These are phyloP conservation scores for Boeremia lycopersici DNA, from an alignment of 2,329 filamentous ascomycete genomes.

Conservation along the genomic window DNA sequence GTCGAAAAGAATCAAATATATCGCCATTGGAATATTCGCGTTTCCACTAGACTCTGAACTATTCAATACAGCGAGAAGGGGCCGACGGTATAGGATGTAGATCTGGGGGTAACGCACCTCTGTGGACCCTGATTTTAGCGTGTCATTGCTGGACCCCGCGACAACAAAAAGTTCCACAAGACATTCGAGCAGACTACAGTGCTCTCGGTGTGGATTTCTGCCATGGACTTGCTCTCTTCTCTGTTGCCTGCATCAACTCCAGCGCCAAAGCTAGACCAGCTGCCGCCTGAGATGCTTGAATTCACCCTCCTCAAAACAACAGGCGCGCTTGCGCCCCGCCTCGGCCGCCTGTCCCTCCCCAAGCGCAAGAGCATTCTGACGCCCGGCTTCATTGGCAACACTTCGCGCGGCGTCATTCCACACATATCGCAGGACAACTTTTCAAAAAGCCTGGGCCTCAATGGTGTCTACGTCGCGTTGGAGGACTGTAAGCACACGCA, in stretches of 20 bases:
- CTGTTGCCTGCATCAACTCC: constrained; percentile 5
- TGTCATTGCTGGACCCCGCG: constrained; percentile 7
- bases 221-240: constrained; percentile 13
- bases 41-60: neutral
- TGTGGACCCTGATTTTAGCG: constrained; percentile 17
- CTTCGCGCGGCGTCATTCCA: constrained; percentile 83
- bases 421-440: constrained; percentile 89
- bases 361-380: constrained; percentile 74
- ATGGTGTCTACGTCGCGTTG: constrained; percentile 77
- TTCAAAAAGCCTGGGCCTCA: constrained; percentile 66
- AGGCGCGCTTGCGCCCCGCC: constrained; percentile 59
- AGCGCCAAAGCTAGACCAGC: constrained; percentile 25
- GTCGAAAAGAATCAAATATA: neutral
- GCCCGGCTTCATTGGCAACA: constrained; percentile 79
- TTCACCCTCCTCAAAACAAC: constrained; percentile 52
- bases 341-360: constrained; percentile 70
- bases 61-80: neutral
- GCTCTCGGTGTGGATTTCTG: neutral
- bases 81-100: neutral
- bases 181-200: neutral
- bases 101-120: constrained; percentile 1
- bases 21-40: neutral
- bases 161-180: constrained; percentile 11
- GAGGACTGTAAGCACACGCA: constrained; percentile 81
- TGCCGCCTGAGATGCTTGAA: constrained; percentile 51